Evolutionary conservation across 192 early-diverging fungal genomes (phyloP).

Genomic region (Martensiomyces pterosporus): DNA sequence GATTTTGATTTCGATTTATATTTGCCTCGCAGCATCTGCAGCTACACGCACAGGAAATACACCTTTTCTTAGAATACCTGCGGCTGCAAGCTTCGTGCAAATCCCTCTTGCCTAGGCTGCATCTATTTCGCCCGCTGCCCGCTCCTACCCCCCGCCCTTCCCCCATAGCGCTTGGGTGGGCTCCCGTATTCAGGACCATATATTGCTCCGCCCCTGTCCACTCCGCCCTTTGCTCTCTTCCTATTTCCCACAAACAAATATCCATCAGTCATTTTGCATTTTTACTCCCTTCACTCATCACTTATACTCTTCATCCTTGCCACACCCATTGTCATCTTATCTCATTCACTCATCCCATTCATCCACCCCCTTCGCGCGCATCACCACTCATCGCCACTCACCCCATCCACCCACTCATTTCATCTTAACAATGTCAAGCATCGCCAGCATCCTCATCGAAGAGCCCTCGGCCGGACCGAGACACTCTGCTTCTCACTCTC

Average conservation of each 20-base stretch:
- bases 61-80: too few relatives aligned
- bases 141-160: too few relatives aligned
- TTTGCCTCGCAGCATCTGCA: too few relatives aligned
- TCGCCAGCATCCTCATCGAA: slow-evolving; percentile 43
- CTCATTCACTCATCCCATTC: not conserved
- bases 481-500: slow-evolving; percentile 19
- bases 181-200: too few relatives aligned
- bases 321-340: slow-evolving; percentile 4
- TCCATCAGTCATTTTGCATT: not conserved
- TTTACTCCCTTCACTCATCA: not conserved
- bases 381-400: not conserved
- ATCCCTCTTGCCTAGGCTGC: too few relatives aligned
- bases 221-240: too few relatives aligned
- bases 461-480: slow-evolving; percentile 17
- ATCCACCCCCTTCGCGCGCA: not conserved
- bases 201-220: too few relatives aligned
- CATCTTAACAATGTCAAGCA: slow-evolving; percentile 32
- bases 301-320: not conserved
- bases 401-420: slow-evolving; percentile 7
- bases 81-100: too few relatives aligned
- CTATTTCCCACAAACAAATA: not conserved
- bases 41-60: too few relatives aligned
- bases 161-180: too few relatives aligned
- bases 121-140: too few relatives aligned
- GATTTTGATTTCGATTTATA: too few relatives aligned